Evolutionary conservation across 768 basidiomycete genomes (phyloP).

Genomic region (Jaapia argillacea): DNA sequence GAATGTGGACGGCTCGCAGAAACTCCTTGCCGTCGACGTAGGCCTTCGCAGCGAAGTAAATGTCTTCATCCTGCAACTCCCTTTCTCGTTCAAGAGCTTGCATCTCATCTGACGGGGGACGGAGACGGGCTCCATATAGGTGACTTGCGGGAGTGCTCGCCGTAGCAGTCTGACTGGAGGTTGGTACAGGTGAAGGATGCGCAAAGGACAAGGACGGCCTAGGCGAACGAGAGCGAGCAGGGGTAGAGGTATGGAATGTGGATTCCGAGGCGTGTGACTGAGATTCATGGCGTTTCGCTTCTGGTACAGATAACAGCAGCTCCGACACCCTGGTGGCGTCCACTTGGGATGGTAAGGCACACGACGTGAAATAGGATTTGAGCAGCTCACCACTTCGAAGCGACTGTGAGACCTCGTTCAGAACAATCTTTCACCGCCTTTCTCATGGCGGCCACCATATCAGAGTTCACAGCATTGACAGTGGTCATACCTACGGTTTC

Average conservation of each 20-base stretch:
- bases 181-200: constrained; percentile 9
- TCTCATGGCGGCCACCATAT: constrained; percentile 46
- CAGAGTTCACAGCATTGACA: constrained; percentile 27
- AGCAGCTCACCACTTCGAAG: constrained; percentile 69
- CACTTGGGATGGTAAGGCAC: constrained; percentile 1
- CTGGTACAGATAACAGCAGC: constrained; percentile 52
- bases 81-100: constrained; percentile 31
- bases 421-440: constrained; percentile 62
- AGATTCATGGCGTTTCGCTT: constrained; percentile 25
- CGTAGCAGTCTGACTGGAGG: constrained; percentile 2
- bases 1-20: constrained; percentile 53
- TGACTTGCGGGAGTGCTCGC: constrained; percentile 15
- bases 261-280: constrained; percentile 17
- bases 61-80: constrained; percentile 59
- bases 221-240: constrained; percentile 37
- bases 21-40: constrained; percentile 76
- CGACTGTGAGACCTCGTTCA: constrained; percentile 56
- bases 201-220: constrained; percentile 27
- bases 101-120: constrained; percentile 22
- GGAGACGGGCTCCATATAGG: constrained; percentile 26
- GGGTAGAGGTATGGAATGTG: constrained; percentile 49
- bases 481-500: too few species aligned
- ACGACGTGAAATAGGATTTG: constrained; percentile 1
- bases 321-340: constrained; percentile 58
- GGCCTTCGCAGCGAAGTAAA: constrained; percentile 59